Evolutionary conservation across 176 grass and related monocot genomes (phyloP).

Genomic region (Microstegium vimineum): DNA sequence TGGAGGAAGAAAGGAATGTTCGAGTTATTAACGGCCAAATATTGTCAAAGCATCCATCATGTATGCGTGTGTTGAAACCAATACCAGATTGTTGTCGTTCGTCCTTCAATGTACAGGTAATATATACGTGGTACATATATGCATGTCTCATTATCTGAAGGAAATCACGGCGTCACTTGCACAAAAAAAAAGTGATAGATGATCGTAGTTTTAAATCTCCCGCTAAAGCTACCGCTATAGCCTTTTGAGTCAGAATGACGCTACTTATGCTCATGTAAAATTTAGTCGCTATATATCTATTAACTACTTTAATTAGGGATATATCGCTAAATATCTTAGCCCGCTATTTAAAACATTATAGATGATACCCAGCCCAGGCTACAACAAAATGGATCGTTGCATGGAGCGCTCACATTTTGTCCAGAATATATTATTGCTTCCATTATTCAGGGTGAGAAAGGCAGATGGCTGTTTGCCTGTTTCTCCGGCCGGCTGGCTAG

Average conservation of each 20-base stretch:
- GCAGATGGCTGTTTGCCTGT: slow-evolving; percentile 40
- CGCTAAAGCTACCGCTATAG: too few relatives aligned
- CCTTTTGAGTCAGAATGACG: too few relatives aligned
- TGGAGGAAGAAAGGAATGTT: slow-evolving; percentile 45
- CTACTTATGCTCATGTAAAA: too few relatives aligned
- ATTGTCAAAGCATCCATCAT: slow-evolving; percentile 14
- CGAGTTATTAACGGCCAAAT: not conserved
- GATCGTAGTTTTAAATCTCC: too few relatives aligned
- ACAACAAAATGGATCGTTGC: not conserved
- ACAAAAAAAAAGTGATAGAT: too few relatives aligned
- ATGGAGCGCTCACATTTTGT: not conserved
- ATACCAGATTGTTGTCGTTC: not conserved
- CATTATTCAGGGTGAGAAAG: slow-evolving; percentile 15
- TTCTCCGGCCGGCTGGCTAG: slow-evolving; percentile 13
- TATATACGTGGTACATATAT: not conserved
- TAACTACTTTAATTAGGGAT: too few relatives aligned
- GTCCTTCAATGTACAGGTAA: not conserved
- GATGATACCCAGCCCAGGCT: not conserved
- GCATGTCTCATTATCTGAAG: not conserved
- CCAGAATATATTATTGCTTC: not conserved
- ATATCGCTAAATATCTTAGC: too few relatives aligned
- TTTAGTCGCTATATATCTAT: too few relatives aligned
- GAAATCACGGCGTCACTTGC: not conserved
- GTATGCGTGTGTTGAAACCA: not conserved
- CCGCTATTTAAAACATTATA: too few relatives aligned